Conservation (phyloP, 148 eudicot species). For the Bassia scoparia region DNA sequence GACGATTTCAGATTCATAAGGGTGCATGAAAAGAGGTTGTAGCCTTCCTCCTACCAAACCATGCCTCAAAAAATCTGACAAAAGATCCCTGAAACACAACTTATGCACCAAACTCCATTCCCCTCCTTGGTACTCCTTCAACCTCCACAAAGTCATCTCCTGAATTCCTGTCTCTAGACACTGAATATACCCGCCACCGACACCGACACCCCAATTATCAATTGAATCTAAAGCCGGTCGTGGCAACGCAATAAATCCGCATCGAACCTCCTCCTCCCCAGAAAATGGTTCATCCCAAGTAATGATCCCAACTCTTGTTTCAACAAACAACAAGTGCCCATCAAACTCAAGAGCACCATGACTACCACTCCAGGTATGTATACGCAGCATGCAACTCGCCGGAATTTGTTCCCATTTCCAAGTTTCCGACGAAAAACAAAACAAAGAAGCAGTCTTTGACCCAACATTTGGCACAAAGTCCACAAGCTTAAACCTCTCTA, state of each 20-base stretch:
- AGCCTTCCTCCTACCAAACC: background rate
- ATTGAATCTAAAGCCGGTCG: background rate
- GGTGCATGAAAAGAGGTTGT: background rate
- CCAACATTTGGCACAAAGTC: background rate
- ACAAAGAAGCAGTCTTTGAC: background rate
- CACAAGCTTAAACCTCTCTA: background rate
- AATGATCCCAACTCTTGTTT: background rate
- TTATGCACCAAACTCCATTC: constrained; percentile 3
- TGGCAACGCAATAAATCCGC: background rate
- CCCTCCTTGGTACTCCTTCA: background rate
- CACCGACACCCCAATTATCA: background rate
- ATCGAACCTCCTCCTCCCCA: background rate
- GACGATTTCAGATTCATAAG: constrained; percentile 3
- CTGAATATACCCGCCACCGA: constrained; percentile 1
- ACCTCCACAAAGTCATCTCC: constrained; percentile 9
- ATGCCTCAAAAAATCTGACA: background rate
- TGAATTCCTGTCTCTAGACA: background rate
- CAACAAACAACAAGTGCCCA: constrained; percentile 11
- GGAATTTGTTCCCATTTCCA: constrained; percentile 2
- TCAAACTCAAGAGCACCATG: background rate
- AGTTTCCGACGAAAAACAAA: constrained; percentile 11
- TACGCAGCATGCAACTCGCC: background rate
- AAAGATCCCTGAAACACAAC: background rate
- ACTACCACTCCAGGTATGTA: background rate
- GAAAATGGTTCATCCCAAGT: constrained; percentile 10